Base-by-base conservation (phyloP, 2,329 filamentous ascomycete species). In the Verticillium dahliae region DNA sequence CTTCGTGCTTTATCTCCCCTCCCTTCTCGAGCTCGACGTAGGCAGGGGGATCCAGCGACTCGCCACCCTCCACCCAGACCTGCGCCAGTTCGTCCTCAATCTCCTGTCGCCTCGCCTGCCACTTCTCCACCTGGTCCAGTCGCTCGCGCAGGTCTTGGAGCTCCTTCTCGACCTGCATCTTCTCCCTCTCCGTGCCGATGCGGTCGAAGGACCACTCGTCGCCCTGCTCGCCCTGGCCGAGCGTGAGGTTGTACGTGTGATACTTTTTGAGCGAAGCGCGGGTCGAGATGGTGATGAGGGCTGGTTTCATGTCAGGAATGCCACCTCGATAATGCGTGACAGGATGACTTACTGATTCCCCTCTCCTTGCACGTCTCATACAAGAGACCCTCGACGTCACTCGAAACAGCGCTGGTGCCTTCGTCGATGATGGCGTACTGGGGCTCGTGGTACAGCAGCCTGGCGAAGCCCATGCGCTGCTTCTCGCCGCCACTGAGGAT, bases 401-500 rank as follows among this genome's bases (percentile, higher is more conserved):
- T 92, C 4, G 90, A 95, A 1, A 98, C 95, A 1, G 95, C 95
- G 63, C 90, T 96, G 0, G 95, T 99, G 7, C 92, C 94, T 75
- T 99, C 95, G 65, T 99, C 95, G 62, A 99, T 87, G 69, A 99
- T 92, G 2, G 92, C 95, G 72, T 96, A 99, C 63, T 90, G 83
- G 15, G 95, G 95, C 77, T 98, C 94, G 71, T 99, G 95, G 71
- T 99, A 99, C 50, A 98, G 79, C 58, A 99, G 74, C 55, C 95
- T 82, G 4, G 96, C 94, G 69, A 99, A 92, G 0, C 87, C 92
- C 85, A 99, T 91, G 27, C 95, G 83, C 78, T 99, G 95, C 79
- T 99, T 99, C 81, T 99, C 95, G 13, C 95, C 95, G 45, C 95
- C 95, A 66, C 90, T 94, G n/a, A 99, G 81, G 4, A 99, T 92